Conservation (phyloP, 2,329 filamentous ascomycete genomes). For the Cyphellophora europaea region DNA sequence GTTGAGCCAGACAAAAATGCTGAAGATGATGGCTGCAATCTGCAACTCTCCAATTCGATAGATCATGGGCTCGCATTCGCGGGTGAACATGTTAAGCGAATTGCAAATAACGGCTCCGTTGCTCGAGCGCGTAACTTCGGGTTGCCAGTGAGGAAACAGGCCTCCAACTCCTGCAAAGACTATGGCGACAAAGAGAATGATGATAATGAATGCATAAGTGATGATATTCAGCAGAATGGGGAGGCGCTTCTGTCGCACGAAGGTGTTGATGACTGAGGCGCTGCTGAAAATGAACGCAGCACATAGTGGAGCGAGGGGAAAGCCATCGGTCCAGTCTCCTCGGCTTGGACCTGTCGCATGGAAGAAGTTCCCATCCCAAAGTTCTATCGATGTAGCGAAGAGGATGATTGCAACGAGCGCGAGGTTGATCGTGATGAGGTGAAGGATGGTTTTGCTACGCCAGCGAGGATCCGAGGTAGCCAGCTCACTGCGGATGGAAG, state of each 20-base stretch:
- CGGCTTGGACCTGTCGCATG: constrained; percentile 18
- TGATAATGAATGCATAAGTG: constrained; percentile 11
- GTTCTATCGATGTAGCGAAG: constrained; percentile 21
- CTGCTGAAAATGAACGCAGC: constrained; percentile 11
- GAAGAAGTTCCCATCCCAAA: constrained; percentile 22
- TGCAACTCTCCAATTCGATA: constrained; percentile 23
- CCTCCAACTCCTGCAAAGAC: constrained; percentile 21
- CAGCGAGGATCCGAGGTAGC: constrained; percentile 2
- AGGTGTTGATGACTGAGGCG: constrained; percentile 6
- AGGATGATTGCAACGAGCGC: constrained; percentile 20
- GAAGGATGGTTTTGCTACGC: constrained; percentile 14
- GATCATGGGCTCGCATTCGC: constrained; percentile 22
- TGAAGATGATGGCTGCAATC: constrained; percentile 21
- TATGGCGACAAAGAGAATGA: constrained; percentile 18
- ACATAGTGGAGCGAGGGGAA: constrained; percentile 21
- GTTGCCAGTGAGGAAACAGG: constrained; percentile 23
- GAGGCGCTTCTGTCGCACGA: constrained; percentile 3
- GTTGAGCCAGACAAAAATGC: neutral
- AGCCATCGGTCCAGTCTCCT: constrained; percentile 24
- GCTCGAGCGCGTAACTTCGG: constrained; percentile 11
- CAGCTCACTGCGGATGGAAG: neutral
- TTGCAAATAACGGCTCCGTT: constrained; percentile 17
- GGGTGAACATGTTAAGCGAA: constrained; percentile 20
- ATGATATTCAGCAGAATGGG: constrained; percentile 10
- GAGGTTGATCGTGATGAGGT: constrained; percentile 14